Conservation (phyloP, 73 alveolate genomes). For the Breviolum minutum region DNA sequence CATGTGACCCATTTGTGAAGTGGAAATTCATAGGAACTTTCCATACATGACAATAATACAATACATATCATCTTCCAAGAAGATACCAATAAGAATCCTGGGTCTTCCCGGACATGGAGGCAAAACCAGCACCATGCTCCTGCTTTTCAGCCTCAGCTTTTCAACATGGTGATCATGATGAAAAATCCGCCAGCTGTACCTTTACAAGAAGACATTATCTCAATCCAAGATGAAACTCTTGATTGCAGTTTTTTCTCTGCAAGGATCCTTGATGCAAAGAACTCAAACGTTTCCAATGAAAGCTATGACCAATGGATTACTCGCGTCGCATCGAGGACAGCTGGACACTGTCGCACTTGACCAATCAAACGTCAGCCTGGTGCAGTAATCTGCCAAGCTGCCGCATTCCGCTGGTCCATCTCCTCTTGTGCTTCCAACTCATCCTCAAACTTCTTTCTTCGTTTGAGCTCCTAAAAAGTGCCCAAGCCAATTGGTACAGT, state of each 20-base stretch:
- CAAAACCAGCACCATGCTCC: constrained; percentile 89
- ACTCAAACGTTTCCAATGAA: no score
- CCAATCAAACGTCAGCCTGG: not conserved
- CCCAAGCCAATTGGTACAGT: not conserved
- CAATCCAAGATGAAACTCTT: no score
- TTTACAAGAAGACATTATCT: no score
- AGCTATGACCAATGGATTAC: no score
- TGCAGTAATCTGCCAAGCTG: not conserved
- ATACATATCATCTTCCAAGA: not conserved
- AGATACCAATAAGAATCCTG: not conserved
- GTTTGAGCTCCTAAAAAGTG: constrained; percentile 21
- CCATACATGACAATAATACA: not conserved
- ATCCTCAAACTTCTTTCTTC: constrained; percentile 75
- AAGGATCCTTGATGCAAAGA: no score
- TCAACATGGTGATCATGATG: no score
- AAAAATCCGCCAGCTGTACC: no score
- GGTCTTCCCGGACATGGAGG: constrained; percentile 42
- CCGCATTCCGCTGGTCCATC: constrained; percentile 74
- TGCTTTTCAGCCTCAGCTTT: constrained; percentile 72
- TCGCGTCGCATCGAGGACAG: no score
- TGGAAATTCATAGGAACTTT: no score
- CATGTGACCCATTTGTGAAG: no score
- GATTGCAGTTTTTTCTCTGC: no score
- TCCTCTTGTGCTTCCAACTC: constrained; percentile 93
- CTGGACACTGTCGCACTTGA: no score